Percentiles rank a stretch among this genome's conserved stretches.
Conservation (phyloP, 495 filamentous ascomycete species). For the Ramalina intermedia region DNA sequence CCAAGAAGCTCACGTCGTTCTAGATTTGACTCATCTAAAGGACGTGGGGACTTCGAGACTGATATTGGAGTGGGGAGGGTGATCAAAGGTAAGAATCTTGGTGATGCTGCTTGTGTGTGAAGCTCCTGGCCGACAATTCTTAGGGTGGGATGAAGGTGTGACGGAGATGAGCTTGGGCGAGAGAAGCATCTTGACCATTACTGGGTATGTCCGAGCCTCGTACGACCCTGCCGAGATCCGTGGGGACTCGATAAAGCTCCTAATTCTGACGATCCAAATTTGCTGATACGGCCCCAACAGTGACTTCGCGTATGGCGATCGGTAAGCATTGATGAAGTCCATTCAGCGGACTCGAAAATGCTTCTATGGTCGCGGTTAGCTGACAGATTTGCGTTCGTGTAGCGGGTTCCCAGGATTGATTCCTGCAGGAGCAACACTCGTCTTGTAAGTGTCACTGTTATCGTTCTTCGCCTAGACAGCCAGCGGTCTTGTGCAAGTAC, state of each 20-base stretch:
- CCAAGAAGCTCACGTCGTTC: background rate
- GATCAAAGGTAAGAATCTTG: conserved; percentile 48
- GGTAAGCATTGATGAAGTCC: conserved; percentile 31
- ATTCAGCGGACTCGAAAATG: background rate
- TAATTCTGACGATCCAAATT: background rate
- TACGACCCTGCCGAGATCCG: background rate
- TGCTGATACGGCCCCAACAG: conserved; percentile 30
- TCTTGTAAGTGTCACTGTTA: conserved; percentile 31
- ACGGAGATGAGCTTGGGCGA: conserved; percentile 67
- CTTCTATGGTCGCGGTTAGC: background rate
- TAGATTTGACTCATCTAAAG: conserved; percentile 71
- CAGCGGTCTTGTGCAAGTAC: background rate
- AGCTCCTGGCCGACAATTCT: conserved; percentile 4
- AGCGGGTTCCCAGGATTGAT: conserved; percentile 57
- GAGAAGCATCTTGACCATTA: conserved; percentile 63
- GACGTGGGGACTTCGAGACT: conserved; percentile 47
- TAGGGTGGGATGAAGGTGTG: conserved; percentile 84
- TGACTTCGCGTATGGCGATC: conserved; percentile 64
- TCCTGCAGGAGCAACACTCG: conserved; percentile 29
- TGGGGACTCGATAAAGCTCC: conserved; percentile 8
- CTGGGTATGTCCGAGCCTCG: conserved; percentile 39
- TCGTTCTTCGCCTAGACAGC: background rate
- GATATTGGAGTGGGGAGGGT: conserved; percentile 61
- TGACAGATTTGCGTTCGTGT: background rate
- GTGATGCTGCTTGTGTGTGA: background rate